phyloP scores from a whole-genome alignment of 176 grass and related monocot genomes.

The Rhynchospora breviuscula region DNA sequence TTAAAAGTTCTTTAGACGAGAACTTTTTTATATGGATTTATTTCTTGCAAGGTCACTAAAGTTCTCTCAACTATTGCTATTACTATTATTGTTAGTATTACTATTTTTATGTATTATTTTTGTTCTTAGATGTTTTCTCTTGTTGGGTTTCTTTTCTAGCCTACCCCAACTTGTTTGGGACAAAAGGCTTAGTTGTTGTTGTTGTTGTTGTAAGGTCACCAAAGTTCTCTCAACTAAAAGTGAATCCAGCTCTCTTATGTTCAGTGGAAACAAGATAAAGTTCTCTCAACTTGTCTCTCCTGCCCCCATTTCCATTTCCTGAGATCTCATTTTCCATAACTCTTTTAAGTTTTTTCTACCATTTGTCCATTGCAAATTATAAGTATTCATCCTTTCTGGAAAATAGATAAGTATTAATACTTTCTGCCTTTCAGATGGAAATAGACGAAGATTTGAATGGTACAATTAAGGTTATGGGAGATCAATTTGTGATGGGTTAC shows the following conservation, averaged over 20 bases:
- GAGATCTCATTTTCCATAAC: background rate
- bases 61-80: background rate
- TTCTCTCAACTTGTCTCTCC: background rate
- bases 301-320: background rate
- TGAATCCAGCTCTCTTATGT: background rate
- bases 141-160: too few relatives aligned
- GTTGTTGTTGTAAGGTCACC: too few relatives aligned
- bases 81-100: too few relatives aligned
- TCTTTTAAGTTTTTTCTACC: background rate
- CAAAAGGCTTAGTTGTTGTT: too few relatives aligned
- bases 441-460: background rate
- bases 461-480: background rate
- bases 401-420: background rate
- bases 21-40: background rate
- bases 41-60: background rate
- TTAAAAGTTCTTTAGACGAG: background rate
- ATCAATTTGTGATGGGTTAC: background rate
- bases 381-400: background rate
- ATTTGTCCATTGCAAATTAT: background rate
- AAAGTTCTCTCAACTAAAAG: background rate
- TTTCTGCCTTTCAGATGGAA: background rate
- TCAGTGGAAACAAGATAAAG: background rate
- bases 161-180: too few relatives aligned
- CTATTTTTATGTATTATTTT: too few relatives aligned
- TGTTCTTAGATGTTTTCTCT: too few relatives aligned